Conservation (phyloP, 768 basidiomycete genomes). For the Termitomyces sp. region DNA sequence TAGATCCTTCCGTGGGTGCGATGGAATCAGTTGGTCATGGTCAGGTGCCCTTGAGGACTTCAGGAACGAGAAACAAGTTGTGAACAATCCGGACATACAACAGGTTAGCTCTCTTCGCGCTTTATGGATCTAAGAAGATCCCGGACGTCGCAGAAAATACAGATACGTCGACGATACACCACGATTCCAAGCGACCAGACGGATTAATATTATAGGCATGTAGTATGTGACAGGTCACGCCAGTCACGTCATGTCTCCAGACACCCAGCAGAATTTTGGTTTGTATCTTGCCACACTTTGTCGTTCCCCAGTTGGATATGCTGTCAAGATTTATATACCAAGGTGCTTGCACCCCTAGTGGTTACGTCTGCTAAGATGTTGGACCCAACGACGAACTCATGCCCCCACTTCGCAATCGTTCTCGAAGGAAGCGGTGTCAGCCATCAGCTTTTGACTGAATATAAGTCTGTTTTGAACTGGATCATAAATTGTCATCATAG, state of each 20-base stretch:
- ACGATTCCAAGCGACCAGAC: not conserved
- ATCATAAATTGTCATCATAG: slow-evolving; percentile 40
- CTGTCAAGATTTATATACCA: not conserved
- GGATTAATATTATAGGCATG: too few relatives aligned
- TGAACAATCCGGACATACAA: slow-evolving; percentile 6
- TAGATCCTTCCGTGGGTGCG: not conserved
- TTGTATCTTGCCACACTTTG: not conserved
- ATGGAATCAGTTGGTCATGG: not conserved
- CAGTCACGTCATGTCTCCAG: not conserved
- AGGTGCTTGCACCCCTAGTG: not conserved
- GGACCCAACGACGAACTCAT: slow-evolving; percentile 12
- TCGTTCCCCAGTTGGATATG: not conserved
- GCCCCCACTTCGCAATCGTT: slow-evolving; percentile 36
- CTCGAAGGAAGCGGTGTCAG: slow-evolving; percentile 26
- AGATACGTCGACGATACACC: not conserved
- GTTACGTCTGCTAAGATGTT: not conserved
- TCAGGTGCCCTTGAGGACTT: slow-evolving; percentile 4
- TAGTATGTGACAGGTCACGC: not conserved
- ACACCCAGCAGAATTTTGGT: not conserved
- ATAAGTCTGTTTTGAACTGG: slow-evolving; percentile 55
- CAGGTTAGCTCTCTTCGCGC: too few relatives aligned
- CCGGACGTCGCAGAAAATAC: not conserved
- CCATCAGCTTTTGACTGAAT: slow-evolving; percentile 32
- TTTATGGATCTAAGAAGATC: too few relatives aligned
- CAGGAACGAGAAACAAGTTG: slow-evolving; percentile 6